Evolutionary conservation across 1,139 yeast species (phyloP), one percentile per base, ranked within the genome.

Genomic region (Suhomyces yuchorum): DNA sequence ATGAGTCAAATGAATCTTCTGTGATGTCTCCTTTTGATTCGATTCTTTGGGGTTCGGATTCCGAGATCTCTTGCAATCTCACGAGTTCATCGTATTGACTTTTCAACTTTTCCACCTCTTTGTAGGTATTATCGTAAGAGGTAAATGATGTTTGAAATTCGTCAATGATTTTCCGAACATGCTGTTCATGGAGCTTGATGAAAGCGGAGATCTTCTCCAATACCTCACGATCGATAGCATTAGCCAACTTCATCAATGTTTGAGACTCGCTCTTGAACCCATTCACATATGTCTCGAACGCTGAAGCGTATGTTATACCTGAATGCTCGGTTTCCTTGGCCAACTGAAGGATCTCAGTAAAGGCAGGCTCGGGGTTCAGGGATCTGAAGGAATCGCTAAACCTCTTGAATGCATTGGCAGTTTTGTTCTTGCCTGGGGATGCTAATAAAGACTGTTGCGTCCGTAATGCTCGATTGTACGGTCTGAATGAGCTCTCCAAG

Each of bases 171-270:
- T 52, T 49, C 4, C 67, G 57, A 3, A 74, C 60, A 40, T 59
- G 63, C 0, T 78, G 76, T 51, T 75, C 80, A 47, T 73, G 62
- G 7, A 53, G 48, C 48, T 73, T 74, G 23, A 75, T 60, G 51
- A 72, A 74, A 8, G 55, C 56, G 8, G 75, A 70, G 15, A 75
- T 56, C n/a, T 58, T 60, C 33, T 68, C 73, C 50, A 75, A 58
- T 1, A 75, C 70, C 36, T 66, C 66, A 20, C 64, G 57, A 48
- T 76, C 80, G 18, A 76, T 68, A 5, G 62, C 58, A 0, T 72
- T 58, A 0, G 78, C 75, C 43, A 73, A 57, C 6, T 56, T 58
- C 42, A 62, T 49, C 43, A 66, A 52, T 1, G 56, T 52, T 33
- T 57, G 58, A 1, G 75, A 61, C 47, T 72, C 76, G 4, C 52